Evolutionary conservation across 495 filamentous ascomycete genomes (phyloP).

Genomic region (Aspergillus cristatus): DNA sequence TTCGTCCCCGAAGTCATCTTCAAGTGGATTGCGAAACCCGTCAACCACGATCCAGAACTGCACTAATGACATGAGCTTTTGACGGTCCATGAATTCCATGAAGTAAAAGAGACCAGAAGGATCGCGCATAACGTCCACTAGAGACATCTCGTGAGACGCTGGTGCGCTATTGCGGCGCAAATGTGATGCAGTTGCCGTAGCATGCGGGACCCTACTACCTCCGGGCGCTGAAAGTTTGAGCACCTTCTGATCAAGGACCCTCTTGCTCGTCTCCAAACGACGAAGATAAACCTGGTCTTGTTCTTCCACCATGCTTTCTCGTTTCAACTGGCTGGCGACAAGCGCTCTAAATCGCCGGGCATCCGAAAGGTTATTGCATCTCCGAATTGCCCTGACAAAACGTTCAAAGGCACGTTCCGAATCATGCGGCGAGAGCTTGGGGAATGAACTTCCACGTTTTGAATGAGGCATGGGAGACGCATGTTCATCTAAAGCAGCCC

Average conservation of each 20-base stretch:
- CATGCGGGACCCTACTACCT: constrained; percentile 27
- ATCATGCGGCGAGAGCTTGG: constrained; percentile 57
- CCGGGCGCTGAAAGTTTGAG: constrained; percentile 66
- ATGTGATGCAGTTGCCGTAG: constrained; percentile 25
- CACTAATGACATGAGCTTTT: constrained; percentile 74
- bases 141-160: constrained; percentile 56
- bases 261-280: constrained; percentile 83
- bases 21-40: constrained; percentile 90
- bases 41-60: constrained; percentile 99
- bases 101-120: constrained; percentile 90
- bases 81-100: constrained; percentile 99
- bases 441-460: constrained; percentile 53
- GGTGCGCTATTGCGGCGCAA: constrained; percentile 36
- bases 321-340: constrained; percentile 84
- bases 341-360: constrained; percentile 86
- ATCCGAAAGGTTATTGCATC: constrained; percentile 87
- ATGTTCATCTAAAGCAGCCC: constrained; percentile 91
- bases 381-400: constrained; percentile 82
- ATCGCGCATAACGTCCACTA: constrained; percentile 77
- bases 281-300: constrained; percentile 81
- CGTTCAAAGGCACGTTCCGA: constrained; percentile 89
- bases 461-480: constrained; percentile 71
- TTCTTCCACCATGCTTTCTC: constrained; percentile 65
- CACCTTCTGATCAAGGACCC: constrained; percentile 83
- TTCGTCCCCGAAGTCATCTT: constrained; percentile 73